Evolutionary conservation across 345 rosid genomes (phyloP).

Genomic region (Kernera saxatilis): DNA sequence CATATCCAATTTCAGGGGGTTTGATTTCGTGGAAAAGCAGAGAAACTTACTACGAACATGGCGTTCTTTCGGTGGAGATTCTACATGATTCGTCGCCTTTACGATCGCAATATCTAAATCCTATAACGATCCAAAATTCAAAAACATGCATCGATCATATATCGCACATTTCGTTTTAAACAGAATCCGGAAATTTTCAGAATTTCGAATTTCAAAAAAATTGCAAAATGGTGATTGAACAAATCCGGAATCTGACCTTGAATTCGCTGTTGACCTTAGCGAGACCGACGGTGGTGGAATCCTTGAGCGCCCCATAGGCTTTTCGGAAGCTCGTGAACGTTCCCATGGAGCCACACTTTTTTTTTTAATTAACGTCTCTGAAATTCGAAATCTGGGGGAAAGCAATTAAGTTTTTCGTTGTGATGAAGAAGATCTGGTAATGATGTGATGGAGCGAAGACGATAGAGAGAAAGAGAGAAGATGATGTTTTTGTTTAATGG

Average conservation of each 20-base stretch:
- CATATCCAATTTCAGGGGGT: background rate
- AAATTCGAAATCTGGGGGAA: background rate
- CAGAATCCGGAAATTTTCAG: background rate
- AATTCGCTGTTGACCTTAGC: conserved; percentile 98
- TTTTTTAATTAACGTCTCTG: background rate
- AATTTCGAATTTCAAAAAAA: background rate
- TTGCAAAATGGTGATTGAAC: background rate
- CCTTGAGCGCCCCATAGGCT: conserved; percentile 97
- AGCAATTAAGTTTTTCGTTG: background rate
- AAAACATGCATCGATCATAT: background rate
- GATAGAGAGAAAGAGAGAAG: conserved; percentile 8
- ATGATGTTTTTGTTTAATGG: conserved; percentile 1
- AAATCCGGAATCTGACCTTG: conserved; percentile 47
- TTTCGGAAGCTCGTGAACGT: conserved; percentile 76
- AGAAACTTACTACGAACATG: conserved; percentile 74
- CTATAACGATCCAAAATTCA: conserved; percentile 27
- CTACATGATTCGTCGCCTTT: conserved; percentile 93
- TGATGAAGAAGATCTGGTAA: background rate
- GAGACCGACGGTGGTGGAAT: conserved; percentile 92
- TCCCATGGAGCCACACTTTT: conserved; percentile 41
- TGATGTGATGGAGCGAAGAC: background rate
- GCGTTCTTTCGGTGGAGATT: conserved; percentile 95
- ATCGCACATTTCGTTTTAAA: no score
- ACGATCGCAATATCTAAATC: conserved; percentile 95
- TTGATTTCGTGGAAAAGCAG: background rate